Evolutionary conservation across 345 rosid genomes (phyloP).

Genomic region (Populus euphratica): DNA sequence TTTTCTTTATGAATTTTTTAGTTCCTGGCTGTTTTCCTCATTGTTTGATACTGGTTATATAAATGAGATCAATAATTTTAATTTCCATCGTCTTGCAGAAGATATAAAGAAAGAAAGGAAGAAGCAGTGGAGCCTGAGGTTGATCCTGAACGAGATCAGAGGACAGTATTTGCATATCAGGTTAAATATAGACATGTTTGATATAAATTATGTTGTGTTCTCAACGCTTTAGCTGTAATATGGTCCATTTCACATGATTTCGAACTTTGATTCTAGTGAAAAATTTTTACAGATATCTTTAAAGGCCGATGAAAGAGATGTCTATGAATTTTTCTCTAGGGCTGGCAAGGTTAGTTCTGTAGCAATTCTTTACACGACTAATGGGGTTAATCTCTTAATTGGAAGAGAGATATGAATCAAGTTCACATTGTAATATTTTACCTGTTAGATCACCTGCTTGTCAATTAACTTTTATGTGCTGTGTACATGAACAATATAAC

Average conservation of each 20-base stretch:
- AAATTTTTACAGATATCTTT: constrained; percentile 55
- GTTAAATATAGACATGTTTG: constrained; percentile 29
- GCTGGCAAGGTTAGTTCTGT: constrained; percentile 83
- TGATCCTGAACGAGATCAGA: constrained; percentile 99
- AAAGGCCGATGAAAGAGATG: constrained; percentile 94
- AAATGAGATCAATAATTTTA: constrained; percentile 14
- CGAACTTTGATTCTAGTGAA: constrained; percentile 8
- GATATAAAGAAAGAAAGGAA: constrained; percentile 76
- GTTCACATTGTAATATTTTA: not conserved
- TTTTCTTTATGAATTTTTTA: constrained; percentile 1
- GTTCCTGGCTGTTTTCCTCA: not conserved
- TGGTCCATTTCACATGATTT: not conserved
- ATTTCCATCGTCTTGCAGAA: constrained; percentile 45
- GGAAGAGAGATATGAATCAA: not conserved
- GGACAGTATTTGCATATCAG: constrained; percentile 99
- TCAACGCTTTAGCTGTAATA: constrained; percentile 1
- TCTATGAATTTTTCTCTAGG: constrained; percentile 86
- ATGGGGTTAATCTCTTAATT: not conserved
- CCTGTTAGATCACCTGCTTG: not conserved
- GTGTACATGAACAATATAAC: not conserved
- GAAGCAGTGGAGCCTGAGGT: constrained; percentile 75
- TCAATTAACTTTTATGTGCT: not conserved
- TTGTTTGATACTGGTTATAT: not conserved
- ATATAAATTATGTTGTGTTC: not conserved
- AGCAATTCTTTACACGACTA: not conserved